A percentile compares a stretch with the other conserved stretches of the same genome.
These are phyloP conservation scores for Claviceps paspali DNA, from an alignment of 2,329 filamentous ascomycete species.

Conservation along the genomic window DNA sequence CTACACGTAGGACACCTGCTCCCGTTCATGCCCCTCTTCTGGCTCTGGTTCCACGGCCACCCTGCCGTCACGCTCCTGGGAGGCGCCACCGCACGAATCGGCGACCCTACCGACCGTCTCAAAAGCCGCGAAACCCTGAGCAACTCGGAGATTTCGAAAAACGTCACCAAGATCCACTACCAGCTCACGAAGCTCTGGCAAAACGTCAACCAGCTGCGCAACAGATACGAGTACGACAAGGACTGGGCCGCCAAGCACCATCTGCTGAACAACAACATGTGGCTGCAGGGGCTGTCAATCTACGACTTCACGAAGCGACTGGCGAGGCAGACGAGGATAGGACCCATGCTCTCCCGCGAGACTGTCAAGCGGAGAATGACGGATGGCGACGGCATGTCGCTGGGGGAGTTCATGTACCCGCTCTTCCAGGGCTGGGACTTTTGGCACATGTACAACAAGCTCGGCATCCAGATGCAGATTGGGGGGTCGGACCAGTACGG, in stretches of 20 bases:
- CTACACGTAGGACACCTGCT: slow-evolving; percentile 70
- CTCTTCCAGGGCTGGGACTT: slow-evolving; percentile 94
- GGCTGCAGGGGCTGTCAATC: slow-evolving; percentile 60
- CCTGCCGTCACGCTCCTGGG: slow-evolving; percentile 52
- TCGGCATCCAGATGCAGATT: slow-evolving; percentile 67
- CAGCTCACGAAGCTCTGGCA: slow-evolving; percentile 59
- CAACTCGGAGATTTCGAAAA: slow-evolving; percentile 39
- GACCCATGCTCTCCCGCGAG: slow-evolving; percentile 76
- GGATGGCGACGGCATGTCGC: slow-evolving; percentile 84
- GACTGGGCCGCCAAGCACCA: slow-evolving; percentile 51
- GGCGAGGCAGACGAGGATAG: slow-evolving; percentile 60
- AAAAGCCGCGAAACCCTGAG: slow-evolving; percentile 40
- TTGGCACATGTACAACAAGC: slow-evolving; percentile 64
- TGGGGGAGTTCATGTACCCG: slow-evolving; percentile 86
- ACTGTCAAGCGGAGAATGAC: slow-evolving; percentile 78
- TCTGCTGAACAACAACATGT: slow-evolving; percentile 68
- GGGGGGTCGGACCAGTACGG: slow-evolving; percentile 93
- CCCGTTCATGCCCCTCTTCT: slow-evolving; percentile 71
- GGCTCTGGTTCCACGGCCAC: slow-evolving; percentile 67
- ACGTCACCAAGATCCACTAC: slow-evolving; percentile 51
- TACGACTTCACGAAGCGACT: slow-evolving; percentile 62
- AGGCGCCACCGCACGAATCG: slow-evolving; percentile 61
- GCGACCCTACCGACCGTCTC: slow-evolving; percentile 61
- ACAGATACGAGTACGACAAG: slow-evolving; percentile 47
- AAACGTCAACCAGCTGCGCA: slow-evolving; percentile 53